Conservation (phyloP, 129 eudicot genomes). For the Smallanthus sonchifolius region DNA sequence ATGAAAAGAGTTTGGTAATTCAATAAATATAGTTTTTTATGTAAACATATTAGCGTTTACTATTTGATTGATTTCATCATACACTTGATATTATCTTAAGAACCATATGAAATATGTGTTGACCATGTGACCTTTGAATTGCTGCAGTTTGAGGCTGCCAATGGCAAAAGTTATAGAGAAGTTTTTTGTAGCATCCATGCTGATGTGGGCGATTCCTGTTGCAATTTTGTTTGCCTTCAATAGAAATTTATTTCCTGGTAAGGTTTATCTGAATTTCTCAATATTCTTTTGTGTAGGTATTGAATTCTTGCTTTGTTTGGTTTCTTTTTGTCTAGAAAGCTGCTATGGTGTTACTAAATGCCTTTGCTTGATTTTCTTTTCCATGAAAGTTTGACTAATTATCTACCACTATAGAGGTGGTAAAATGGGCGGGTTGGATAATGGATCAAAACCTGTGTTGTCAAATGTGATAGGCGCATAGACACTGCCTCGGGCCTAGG, state of each 20-base stretch:
- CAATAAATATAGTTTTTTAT: neutral
- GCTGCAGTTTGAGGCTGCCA: constrained; percentile 20
- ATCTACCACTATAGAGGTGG: neutral
- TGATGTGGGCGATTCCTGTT: constrained; percentile 81
- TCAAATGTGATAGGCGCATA: too few relatives aligned
- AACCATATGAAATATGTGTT: neutral
- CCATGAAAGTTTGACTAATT: neutral
- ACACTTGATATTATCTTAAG: neutral
- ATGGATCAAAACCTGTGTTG: neutral
- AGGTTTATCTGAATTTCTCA: constrained; percentile 10
- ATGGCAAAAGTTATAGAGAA: constrained; percentile 60
- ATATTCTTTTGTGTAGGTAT: neutral
- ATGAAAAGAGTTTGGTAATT: neutral
- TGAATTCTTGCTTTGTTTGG: neutral
- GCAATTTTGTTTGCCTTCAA: constrained; percentile 73
- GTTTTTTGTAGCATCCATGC: constrained; percentile 69
- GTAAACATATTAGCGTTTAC: neutral
- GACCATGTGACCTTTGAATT: neutral
- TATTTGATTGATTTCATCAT: neutral
- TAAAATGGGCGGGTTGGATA: neutral
- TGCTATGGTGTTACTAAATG: neutral
- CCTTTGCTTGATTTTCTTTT: neutral
- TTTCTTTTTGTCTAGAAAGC: neutral
- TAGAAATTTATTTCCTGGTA: constrained; percentile 68
- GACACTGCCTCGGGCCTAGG: too few relatives aligned